Conservation (phyloP, 495 filamentous ascomycete genomes). For the Neurospora sp. region DNA sequence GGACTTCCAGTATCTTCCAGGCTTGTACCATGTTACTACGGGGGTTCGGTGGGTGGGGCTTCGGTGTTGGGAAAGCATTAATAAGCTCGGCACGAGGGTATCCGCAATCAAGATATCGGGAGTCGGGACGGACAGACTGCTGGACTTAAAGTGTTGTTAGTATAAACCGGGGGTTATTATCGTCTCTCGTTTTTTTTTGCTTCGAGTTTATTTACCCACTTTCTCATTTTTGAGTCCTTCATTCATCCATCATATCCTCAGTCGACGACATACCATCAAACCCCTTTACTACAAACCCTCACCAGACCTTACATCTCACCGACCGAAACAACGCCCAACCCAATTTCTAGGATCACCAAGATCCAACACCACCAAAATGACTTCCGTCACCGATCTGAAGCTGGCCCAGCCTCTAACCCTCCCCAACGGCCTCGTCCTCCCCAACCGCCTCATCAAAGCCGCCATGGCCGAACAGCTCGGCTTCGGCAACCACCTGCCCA, state of each 20-base stretch:
- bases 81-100: not conserved
- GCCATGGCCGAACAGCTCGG: constrained; percentile 33
- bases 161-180: no score
- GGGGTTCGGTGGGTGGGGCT: not conserved
- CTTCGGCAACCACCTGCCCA: constrained; percentile 33
- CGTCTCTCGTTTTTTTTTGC: no score
- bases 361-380: not conserved
- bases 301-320: no score
- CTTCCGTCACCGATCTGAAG: constrained; percentile 1
- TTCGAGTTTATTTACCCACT: no score
- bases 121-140: no score
- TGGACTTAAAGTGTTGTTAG: no score
- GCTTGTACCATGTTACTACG: not conserved
- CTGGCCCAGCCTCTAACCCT: constrained; percentile 32
- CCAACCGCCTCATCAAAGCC: constrained; percentile 33
- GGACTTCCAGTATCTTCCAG: not conserved
- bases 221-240: no score
- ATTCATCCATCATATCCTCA: no score
- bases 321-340: not conserved
- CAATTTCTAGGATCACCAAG: not conserved
- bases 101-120: no score
- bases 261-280: no score
- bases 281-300: no score
- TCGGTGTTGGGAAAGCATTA: not conserved
- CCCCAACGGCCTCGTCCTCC: constrained; percentile 24